Conservation (phyloP, 2,329 filamentous ascomycete genomes). For the Exophiala spinifera region DNA sequence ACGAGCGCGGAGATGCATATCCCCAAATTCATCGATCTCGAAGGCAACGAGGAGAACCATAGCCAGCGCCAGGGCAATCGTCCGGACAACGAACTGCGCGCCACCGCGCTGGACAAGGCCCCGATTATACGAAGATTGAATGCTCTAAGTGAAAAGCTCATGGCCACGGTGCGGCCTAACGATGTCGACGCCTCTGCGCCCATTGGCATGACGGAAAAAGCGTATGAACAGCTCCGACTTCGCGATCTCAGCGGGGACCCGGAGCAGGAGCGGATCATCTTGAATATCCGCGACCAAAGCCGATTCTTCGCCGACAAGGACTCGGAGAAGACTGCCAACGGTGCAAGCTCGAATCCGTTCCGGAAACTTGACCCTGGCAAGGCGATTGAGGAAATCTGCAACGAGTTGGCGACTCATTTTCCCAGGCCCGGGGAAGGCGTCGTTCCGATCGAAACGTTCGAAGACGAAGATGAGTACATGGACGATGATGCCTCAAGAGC, state of each 20-base stretch:
- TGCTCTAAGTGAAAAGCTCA: constrained; percentile 85
- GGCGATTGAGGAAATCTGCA: constrained; percentile 23
- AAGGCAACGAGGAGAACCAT: constrained; percentile 92
- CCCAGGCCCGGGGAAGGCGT: constrained; percentile 23
- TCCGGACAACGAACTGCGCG: constrained; percentile 86
- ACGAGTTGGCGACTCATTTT: constrained; percentile 21
- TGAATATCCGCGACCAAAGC: constrained; percentile 85
- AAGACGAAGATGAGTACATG: constrained; percentile 22
- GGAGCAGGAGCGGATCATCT: constrained; percentile 71
- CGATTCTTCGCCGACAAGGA: constrained; percentile 65
- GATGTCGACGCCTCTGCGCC: constrained; percentile 66
- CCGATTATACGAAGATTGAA: constrained; percentile 89
- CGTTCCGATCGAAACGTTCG: constrained; percentile 23
- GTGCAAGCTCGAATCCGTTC: constrained; percentile 29
- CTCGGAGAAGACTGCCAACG: constrained; percentile 41
- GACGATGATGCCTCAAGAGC: constrained; percentile 50
- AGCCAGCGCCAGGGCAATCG: constrained; percentile 83
- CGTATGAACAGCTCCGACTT: constrained; percentile 71
- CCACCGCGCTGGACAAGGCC: constrained; percentile 68
- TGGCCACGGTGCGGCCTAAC: constrained; percentile 78
- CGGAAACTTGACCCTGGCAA: constrained; percentile 23
- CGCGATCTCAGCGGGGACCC: constrained; percentile 74
- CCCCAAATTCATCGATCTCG: constrained; percentile 85
- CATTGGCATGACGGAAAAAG: constrained; percentile 67
- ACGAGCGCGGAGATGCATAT: constrained; percentile 60